Evolutionary conservation across 108 stramenopile species (phyloP).

Genomic region (Tribonema minus): DNA sequence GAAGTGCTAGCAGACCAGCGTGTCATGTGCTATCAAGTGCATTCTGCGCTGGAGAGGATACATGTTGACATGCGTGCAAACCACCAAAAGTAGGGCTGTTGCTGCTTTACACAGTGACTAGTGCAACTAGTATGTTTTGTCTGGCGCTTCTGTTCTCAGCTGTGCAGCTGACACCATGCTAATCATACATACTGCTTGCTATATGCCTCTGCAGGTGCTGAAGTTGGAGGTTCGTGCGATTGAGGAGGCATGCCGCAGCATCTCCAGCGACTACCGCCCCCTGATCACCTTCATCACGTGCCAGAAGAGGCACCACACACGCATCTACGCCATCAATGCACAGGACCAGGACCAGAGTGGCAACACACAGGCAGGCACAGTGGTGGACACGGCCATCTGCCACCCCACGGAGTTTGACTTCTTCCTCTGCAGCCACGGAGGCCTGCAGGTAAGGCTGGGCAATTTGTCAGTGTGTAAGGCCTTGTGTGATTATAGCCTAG

Average conservation of each 20-base stretch:
- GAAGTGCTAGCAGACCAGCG: too few relatives aligned
- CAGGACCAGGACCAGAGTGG: constrained; percentile 30
- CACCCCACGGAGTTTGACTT: constrained; percentile 49
- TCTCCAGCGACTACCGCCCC: constrained; percentile 18
- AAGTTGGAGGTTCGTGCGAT: constrained; percentile 31
- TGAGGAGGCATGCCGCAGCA: constrained; percentile 21
- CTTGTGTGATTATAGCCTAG: too few relatives aligned
- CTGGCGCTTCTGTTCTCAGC: too few relatives aligned
- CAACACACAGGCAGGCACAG: constrained; percentile 30
- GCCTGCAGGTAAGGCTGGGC: constrained; percentile 32
- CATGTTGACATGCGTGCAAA: too few relatives aligned
- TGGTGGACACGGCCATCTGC: constrained; percentile 47
- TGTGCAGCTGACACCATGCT: too few relatives aligned
- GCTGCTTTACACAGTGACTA: too few relatives aligned
- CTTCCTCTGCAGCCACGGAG: constrained; percentile 48
- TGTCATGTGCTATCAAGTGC: too few relatives aligned
- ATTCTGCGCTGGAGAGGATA: too few relatives aligned
- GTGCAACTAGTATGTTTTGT: too few relatives aligned
- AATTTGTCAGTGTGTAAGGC: not conserved
- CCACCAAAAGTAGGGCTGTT: too few relatives aligned
- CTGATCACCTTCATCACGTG: constrained; percentile 43
- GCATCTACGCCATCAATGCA: not conserved
- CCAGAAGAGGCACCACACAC: constrained; percentile 51
- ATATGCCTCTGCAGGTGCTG: too few relatives aligned
- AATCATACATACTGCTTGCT: too few relatives aligned